Conservation (phyloP, 116 monocot species). For the Cymodocea nodosa region DNA sequence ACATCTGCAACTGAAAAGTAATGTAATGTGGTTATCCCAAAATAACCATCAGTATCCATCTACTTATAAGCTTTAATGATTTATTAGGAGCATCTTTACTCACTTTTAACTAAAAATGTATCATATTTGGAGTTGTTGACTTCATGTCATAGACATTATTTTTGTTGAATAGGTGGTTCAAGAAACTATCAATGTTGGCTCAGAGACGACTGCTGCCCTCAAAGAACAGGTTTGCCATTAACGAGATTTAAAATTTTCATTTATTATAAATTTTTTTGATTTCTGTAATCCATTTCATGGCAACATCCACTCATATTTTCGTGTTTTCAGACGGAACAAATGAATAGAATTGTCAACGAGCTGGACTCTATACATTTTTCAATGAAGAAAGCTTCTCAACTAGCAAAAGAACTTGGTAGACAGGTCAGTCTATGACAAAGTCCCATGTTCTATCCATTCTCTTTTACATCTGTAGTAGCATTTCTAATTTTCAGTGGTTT, state of each 20-base stretch:
- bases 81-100: too few relatives aligned
- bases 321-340: conserved; percentile 70
- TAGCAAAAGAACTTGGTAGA: conserved; percentile 80
- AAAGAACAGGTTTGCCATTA: conserved; percentile 65
- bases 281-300: not conserved
- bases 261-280: not conserved
- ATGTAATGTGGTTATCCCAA: too few relatives aligned
- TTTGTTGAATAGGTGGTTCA: conserved; percentile 50
- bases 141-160: not conserved
- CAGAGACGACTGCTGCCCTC: conserved; percentile 79
- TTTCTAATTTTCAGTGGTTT: not conserved
- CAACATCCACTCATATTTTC: not conserved
- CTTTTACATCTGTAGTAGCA: not conserved
- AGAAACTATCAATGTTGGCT: conserved; percentile 76
- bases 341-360: conserved; percentile 81
- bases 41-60: too few relatives aligned
- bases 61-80: too few relatives aligned
- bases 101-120: not conserved
- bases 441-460: not conserved
- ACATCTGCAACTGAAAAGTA: too few relatives aligned
- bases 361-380: conserved; percentile 82
- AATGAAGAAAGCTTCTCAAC: conserved; percentile 64
- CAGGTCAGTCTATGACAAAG: conserved; percentile 33
- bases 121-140: not conserved
- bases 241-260: not conserved